Percentiles rank a stretch among this genome's conserved stretches.
phyloP scores from a whole-genome alignment of 169 alveolate genomes.

The Plasmodium falciparum region DNA sequence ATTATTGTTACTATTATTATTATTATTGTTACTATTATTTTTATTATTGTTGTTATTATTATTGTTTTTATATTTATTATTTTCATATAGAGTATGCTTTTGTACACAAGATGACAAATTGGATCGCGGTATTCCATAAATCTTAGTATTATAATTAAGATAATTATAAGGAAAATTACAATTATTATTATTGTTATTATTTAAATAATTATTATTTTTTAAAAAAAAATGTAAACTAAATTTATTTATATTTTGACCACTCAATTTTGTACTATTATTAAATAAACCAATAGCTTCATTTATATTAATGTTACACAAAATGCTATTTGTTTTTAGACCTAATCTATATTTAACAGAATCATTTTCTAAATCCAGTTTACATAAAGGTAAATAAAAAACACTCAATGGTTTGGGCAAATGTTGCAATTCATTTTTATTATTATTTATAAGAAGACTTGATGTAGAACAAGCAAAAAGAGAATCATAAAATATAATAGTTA shows the following conservation, averaged over 20 bases:
- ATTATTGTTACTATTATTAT: neutral
- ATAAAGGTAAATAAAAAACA: slow-evolving; percentile 45
- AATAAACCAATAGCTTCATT: slow-evolving; percentile 69
- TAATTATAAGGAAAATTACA: slow-evolving; percentile 13
- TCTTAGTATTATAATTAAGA: slow-evolving; percentile 28
- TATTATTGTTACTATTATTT: neutral
- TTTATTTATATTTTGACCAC: slow-evolving; percentile 60
- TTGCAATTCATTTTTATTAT: slow-evolving; percentile 39
- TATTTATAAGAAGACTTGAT: slow-evolving; percentile 27
- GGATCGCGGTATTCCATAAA: slow-evolving; percentile 59
- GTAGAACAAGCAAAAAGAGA: slow-evolving; percentile 53
- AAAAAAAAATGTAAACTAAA: slow-evolving; percentile 59
- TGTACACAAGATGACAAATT: slow-evolving; percentile 48
- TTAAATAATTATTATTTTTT: slow-evolving; percentile 51
- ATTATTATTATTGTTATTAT: slow-evolving; percentile 13
- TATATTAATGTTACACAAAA: slow-evolving; percentile 34
- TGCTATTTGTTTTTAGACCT: slow-evolving; percentile 34
- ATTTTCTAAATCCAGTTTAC: slow-evolving; percentile 44
- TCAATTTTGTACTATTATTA: slow-evolving; percentile 50
- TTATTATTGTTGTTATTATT: neutral
- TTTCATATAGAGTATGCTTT: slow-evolving; percentile 8
- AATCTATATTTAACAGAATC: slow-evolving; percentile 65
- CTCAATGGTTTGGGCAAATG: slow-evolving; percentile 49
- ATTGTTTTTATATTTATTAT: neutral
- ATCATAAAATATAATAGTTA: slow-evolving; percentile 58